These are phyloP conservation scores for Tritrichomonas musculus DNA, from an alignment of 208 protist genomes.

Conservation along the genomic window DNA sequence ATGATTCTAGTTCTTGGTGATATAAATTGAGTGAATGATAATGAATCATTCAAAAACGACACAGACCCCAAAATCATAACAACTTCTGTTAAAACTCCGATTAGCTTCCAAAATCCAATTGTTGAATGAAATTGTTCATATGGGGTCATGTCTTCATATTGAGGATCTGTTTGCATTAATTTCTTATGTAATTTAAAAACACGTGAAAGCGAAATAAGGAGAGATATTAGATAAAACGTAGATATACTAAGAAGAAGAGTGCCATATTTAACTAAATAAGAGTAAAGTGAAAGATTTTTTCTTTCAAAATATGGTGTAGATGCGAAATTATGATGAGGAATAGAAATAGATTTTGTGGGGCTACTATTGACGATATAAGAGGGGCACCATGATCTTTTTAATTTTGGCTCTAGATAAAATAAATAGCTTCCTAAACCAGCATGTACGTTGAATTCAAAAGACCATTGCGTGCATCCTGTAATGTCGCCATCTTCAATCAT, in stretches of 20 bases:
- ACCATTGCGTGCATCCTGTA: background rate
- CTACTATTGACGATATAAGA: background rate
- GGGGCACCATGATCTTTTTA: background rate
- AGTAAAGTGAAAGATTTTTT: background rate
- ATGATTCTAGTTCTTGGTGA: background rate
- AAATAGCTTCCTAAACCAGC: background rate
- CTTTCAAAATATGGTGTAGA: background rate
- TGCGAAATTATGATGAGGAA: background rate
- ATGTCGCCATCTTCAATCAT: background rate
- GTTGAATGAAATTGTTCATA: constrained; percentile 9
- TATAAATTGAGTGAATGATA: background rate
- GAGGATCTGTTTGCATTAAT: too few species aligned
- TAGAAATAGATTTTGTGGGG: background rate
- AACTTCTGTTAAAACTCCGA: background rate
- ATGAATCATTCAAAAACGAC: background rate
- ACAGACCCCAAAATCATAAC: background rate
- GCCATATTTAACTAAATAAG: background rate
- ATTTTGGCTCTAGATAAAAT: background rate
- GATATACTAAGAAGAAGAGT: background rate
- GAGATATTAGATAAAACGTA: background rate
- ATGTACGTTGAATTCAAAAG: background rate
- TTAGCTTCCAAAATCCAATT: constrained; percentile 23
- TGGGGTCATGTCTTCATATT: background rate
- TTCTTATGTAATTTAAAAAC: background rate
- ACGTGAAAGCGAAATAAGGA: background rate